Conservation (phyloP, 345 rosid genomes). For the Cardamine chenopodiifolia region DNA sequence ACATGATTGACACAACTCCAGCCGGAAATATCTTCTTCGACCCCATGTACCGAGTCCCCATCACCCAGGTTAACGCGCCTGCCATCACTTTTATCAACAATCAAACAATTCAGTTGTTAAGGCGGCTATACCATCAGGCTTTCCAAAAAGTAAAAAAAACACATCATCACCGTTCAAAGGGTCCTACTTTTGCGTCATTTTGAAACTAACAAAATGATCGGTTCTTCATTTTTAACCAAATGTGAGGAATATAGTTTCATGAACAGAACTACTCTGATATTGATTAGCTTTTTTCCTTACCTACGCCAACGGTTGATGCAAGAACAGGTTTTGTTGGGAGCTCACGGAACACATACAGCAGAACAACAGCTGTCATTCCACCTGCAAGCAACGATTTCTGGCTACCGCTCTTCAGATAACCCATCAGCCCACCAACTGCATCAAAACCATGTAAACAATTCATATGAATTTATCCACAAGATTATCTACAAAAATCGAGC, state of each 20-base stretch:
- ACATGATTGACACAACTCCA: slow-evolving; percentile 82
- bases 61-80: slow-evolving; percentile 68
- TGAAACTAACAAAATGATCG: background rate
- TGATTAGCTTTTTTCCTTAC: slow-evolving; percentile 46
- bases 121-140: background rate
- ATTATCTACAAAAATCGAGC: background rate
- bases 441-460: background rate
- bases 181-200: too few relatives aligned
- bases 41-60: slow-evolving; percentile 81
- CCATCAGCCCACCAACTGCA: slow-evolving; percentile 89
- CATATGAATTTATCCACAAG: background rate
- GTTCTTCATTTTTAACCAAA: background rate
- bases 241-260: background rate
- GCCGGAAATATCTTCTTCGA: slow-evolving; percentile 91
- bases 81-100: slow-evolving; percentile 58
- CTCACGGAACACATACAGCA: slow-evolving; percentile 66
- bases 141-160: background rate
- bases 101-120: background rate
- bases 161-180: background rate
- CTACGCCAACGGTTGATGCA: slow-evolving; percentile 85
- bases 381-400: slow-evolving; percentile 87
- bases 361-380: slow-evolving; percentile 68
- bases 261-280: background rate
- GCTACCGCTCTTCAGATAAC: slow-evolving; percentile 88
- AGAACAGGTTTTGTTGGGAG: slow-evolving; percentile 76